These are phyloP conservation scores for Stephanodiscus minutulus DNA, from an alignment of 108 stramenopile genomes.

Conservation along the genomic window DNA sequence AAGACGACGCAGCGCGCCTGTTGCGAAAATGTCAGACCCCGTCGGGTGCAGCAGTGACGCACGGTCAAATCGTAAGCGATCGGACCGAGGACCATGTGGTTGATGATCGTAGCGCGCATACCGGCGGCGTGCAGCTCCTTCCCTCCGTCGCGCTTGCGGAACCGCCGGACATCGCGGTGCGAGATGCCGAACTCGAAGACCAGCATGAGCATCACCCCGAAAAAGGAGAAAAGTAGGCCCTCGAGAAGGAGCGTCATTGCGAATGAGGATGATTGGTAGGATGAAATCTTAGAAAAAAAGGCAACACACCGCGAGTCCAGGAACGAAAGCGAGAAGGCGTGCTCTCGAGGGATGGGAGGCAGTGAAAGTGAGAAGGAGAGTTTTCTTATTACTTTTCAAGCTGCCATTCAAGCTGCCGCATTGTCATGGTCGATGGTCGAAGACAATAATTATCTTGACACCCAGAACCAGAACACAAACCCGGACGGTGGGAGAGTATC, in stretches of 20 bases:
- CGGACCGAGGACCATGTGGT: slow-evolving; percentile 29
- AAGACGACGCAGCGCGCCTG: slow-evolving; percentile 15
- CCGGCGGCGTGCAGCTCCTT: slow-evolving; percentile 40
- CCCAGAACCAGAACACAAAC: no score
- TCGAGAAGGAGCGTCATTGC: slow-evolving; percentile 29
- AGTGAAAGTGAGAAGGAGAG: no score
- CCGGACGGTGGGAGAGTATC: no score
- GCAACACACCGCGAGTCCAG: no score
- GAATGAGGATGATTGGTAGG: not conserved
- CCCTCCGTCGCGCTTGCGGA: slow-evolving; percentile 35
- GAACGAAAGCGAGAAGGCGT: no score
- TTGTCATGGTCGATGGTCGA: no score
- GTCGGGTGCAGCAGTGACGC: slow-evolving; percentile 27
- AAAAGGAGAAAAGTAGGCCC: slow-evolving; percentile 26
- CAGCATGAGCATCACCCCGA: slow-evolving; percentile 28
- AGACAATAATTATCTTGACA: no score
- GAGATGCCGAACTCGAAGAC: slow-evolving; percentile 28
- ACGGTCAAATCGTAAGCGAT: slow-evolving; percentile 35
- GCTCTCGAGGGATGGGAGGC: no score
- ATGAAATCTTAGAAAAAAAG: no score
- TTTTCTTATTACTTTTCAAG: no score
- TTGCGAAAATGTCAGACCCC: slow-evolving; percentile 18
- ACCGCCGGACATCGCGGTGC: slow-evolving; percentile 16
- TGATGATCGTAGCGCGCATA: slow-evolving; percentile 32
- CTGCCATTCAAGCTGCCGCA: no score